These are phyloP conservation scores for Castanopsis chinensis DNA, from an alignment of 306 rosid species.

Conservation along the genomic window DNA sequence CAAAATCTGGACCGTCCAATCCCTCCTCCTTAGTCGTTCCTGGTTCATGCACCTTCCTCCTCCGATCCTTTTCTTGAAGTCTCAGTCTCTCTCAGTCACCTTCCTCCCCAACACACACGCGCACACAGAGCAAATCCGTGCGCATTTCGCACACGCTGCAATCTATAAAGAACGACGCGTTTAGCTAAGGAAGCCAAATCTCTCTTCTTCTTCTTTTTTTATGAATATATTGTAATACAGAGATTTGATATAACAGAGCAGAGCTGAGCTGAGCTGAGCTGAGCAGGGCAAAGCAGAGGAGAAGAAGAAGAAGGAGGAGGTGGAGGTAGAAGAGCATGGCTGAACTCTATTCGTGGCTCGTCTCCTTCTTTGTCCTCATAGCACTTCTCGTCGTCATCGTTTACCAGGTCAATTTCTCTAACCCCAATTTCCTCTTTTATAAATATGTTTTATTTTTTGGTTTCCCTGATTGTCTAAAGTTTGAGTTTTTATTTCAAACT, in stretches of 20 bases:
- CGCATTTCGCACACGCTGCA: slow-evolving; percentile 20
- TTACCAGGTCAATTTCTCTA: slow-evolving; percentile 62
- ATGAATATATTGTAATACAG: neutral
- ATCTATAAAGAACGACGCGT: neutral
- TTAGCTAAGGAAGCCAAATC: neutral
- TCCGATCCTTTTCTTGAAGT: slow-evolving; percentile 4
- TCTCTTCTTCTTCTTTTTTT: too few relatives aligned
- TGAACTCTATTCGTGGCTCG: slow-evolving; percentile 73
- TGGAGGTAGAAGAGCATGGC: slow-evolving; percentile 48
- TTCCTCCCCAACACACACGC: neutral
- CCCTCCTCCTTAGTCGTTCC: neutral
- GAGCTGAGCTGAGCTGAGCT: neutral
- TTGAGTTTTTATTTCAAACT: neutral
- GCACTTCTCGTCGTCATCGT: slow-evolving; percentile 69
- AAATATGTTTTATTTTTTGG: neutral
- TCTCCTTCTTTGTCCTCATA: slow-evolving; percentile 84
- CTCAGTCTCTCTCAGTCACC: neutral
- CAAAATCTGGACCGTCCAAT: neutral
- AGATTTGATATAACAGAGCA: neutral
- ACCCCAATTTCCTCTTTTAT: neutral
- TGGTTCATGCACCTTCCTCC: neutral
- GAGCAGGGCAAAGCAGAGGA: neutral
- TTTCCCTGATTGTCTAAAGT: neutral
- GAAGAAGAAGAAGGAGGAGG: too few relatives aligned
- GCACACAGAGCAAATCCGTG: neutral